A percentile compares a stretch with the other conserved stretches of the same genome.
These are phyloP conservation scores for Wickerhamiella allomyrinae DNA, from an alignment of 805 yeast genomes.

Conservation along the genomic window DNA sequence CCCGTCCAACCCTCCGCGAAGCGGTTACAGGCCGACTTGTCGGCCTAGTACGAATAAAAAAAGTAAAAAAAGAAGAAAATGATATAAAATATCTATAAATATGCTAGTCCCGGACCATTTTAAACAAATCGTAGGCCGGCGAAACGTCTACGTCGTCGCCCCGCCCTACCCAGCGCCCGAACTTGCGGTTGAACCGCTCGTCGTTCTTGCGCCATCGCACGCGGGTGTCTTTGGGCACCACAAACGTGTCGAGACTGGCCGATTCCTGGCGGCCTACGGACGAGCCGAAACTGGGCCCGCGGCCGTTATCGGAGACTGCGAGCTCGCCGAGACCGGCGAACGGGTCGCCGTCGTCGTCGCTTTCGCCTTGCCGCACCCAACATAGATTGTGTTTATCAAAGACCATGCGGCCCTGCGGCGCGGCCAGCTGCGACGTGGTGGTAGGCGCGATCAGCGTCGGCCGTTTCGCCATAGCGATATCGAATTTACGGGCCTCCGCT, in stretches of 20 bases:
- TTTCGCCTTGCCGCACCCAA: slow-evolving; percentile 13
- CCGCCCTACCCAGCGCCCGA: slow-evolving; percentile 20
- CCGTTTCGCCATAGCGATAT: slow-evolving; percentile 5
- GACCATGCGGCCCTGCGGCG: slow-evolving; percentile 12
- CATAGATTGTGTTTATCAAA: slow-evolving; percentile 16
- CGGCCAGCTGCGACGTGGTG: neutral
- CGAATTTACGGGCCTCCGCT: slow-evolving; percentile 13
- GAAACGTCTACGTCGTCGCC: slow-evolving; percentile 9
- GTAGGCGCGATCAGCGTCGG: slow-evolving; percentile 11
- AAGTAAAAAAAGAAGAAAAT: too few species aligned
- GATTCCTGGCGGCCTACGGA: slow-evolving; percentile 14
- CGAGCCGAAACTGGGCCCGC: slow-evolving; percentile 8
- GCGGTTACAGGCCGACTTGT: too few species aligned
- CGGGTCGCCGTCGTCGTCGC: slow-evolving; percentile 18
- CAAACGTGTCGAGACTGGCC: slow-evolving; percentile 15
- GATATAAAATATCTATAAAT: too few species aligned
- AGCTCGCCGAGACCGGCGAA: slow-evolving; percentile 15
- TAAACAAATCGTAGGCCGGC: slow-evolving; percentile 13
- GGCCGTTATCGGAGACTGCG: neutral
- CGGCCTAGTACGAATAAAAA: too few species aligned
- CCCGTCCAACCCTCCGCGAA: too few species aligned
- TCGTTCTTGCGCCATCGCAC: slow-evolving; percentile 18
- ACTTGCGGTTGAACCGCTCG: slow-evolving; percentile 19
- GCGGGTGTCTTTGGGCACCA: slow-evolving; percentile 9
- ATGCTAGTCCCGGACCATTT: slow-evolving; percentile 14